These are phyloP conservation scores for Verticillium albo-atrum DNA, from an alignment of 2,329 filamentous ascomycete genomes.

Conservation along the genomic window DNA sequence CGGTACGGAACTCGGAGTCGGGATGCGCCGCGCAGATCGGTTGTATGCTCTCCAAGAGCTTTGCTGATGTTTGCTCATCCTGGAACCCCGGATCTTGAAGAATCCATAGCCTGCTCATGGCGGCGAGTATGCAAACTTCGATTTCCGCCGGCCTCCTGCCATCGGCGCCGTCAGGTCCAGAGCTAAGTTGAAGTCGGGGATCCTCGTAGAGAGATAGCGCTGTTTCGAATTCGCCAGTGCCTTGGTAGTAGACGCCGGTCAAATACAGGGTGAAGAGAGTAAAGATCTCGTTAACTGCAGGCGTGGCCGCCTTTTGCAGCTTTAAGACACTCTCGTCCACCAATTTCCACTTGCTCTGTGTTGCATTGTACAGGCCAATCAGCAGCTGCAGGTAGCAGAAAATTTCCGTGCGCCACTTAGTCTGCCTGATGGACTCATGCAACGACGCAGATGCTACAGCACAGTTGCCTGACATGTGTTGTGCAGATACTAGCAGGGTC, in stretches of 20 bases:
- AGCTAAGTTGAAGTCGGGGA: constrained; percentile 49
- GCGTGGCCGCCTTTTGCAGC: constrained; percentile 31
- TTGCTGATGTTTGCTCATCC: constrained; percentile 53
- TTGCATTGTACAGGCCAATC: constrained; percentile 64
- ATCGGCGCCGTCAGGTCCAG: constrained; percentile 29
- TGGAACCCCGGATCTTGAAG: constrained; percentile 58
- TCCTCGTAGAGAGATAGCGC: constrained; percentile 66
- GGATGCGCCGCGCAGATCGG: constrained; percentile 64
- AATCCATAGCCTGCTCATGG: constrained; percentile 68
- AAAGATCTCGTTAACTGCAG: constrained; percentile 24
- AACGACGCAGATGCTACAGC: constrained; percentile 37
- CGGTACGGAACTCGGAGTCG: constrained; percentile 71
- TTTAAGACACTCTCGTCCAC: constrained; percentile 55
- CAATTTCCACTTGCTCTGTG: constrained; percentile 64
- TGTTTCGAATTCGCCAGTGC: constrained; percentile 64
- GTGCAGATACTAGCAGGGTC: neutral
- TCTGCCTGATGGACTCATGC: constrained; percentile 51
- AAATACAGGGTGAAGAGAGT: constrained; percentile 64
- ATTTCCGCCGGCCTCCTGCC: constrained; percentile 47
- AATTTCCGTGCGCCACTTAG: constrained; percentile 61
- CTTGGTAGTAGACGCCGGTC: constrained; percentile 70
- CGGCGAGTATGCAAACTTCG: constrained; percentile 62
- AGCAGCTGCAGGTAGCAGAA: constrained; percentile 69
- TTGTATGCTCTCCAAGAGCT: constrained; percentile 61
- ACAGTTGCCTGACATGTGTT: neutral